phyloP scores from a whole-genome alignment of 495 filamentous ascomycete genomes.

The Lineolata rhizophorae region DNA sequence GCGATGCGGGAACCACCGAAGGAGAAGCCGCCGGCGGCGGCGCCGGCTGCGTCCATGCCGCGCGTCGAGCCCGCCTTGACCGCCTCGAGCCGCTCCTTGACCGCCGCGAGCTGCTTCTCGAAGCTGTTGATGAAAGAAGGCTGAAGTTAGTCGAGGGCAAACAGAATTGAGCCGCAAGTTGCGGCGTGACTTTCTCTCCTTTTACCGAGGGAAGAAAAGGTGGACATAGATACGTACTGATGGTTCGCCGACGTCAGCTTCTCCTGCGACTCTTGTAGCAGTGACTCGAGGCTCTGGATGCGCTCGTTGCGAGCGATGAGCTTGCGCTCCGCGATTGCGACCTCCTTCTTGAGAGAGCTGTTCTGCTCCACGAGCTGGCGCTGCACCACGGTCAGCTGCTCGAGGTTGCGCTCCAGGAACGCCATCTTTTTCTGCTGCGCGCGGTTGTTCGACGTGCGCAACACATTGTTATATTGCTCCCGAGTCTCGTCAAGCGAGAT shows the following conservation, averaged over 20 bases:
- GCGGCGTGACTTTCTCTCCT: too few relatives aligned
- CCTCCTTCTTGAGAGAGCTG: slow-evolving; percentile 88
- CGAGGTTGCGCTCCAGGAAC: slow-evolving; percentile 92
- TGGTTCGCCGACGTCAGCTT: slow-evolving; percentile 91
- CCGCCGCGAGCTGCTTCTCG: slow-evolving; percentile 86
- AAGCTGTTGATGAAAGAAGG: slow-evolving; percentile 36
- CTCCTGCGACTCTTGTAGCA: slow-evolving; percentile 93
- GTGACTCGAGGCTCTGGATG: slow-evolving; percentile 71
- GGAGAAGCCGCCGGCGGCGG: slow-evolving; percentile 38
- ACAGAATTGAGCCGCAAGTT: too few relatives aligned
- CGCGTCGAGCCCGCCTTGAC: slow-evolving; percentile 78
- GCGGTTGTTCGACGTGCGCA: slow-evolving; percentile 86
- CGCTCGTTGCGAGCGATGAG: slow-evolving; percentile 90
- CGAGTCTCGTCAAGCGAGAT: slow-evolving; percentile 91
- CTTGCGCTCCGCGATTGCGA: slow-evolving; percentile 94
- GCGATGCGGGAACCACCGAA: slow-evolving; percentile 75
- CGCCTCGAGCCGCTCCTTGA: slow-evolving; percentile 92
- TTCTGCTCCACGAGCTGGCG: slow-evolving; percentile 97
- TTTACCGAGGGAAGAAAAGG: too few relatives aligned
- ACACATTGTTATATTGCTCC: slow-evolving; percentile 96
- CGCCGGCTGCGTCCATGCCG: slow-evolving; percentile 42
- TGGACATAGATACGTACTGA: slow-evolving; percentile 35
- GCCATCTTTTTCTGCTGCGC: slow-evolving; percentile 99
- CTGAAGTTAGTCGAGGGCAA: not conserved
- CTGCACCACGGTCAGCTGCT: slow-evolving; percentile 92